A percentile compares a stretch with the other conserved stretches of the same genome.
phyloP scores from a whole-genome alignment of 1,139 yeast species.

The Oligophagozyma castellii region DNA sequence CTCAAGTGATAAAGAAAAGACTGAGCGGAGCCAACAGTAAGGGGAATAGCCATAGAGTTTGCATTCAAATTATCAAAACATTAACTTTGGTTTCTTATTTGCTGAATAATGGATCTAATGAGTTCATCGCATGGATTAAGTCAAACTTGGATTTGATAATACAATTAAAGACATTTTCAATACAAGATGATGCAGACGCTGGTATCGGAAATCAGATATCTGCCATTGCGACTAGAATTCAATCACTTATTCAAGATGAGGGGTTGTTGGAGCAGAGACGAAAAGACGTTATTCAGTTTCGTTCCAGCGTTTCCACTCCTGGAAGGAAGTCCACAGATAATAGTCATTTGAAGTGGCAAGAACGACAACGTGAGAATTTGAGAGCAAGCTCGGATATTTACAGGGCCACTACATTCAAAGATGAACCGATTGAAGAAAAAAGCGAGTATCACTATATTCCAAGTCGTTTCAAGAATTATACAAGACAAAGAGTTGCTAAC shows the following conservation, averaged over 20 bases:
- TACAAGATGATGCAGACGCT: conserved; percentile 9
- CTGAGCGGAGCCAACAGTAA: conserved; percentile 10
- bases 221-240: conserved; percentile 10
- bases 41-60: conserved; percentile 15
- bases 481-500: background rate
- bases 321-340: conserved; percentile 24
- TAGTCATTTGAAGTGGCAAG: conserved; percentile 14
- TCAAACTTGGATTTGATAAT: conserved; percentile 12
- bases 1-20: conserved; percentile 18
- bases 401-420: background rate
- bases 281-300: conserved; percentile 18
- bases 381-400: background rate
- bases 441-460: background rate
- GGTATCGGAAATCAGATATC: conserved; percentile 16
- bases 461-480: background rate
- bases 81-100: conserved; percentile 19
- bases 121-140: conserved; percentile 20
- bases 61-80: conserved; percentile 20
- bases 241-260: conserved; percentile 13
- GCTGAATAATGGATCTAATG: conserved; percentile 22
- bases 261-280: conserved; percentile 17
- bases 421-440: background rate
- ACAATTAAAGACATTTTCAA: conserved; percentile 9
- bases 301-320: conserved; percentile 24
- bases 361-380: conserved; percentile 1